Conservation (phyloP, 23 red algal genomes). For the Gracilariopsis chorda region DNA sequence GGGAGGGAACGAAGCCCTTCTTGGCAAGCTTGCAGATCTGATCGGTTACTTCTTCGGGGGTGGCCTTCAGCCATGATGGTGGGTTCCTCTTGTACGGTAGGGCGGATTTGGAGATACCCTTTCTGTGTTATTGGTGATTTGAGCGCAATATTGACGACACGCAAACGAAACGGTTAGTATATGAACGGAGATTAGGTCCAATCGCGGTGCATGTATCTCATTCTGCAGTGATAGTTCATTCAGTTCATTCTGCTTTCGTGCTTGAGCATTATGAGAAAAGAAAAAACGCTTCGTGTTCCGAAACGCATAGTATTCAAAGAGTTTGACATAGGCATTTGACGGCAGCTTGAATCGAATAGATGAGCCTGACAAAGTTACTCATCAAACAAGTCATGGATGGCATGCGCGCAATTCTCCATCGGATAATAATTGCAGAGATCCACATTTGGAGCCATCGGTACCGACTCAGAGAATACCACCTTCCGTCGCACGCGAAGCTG, state of each 20-base stretch:
- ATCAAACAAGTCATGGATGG: background rate
- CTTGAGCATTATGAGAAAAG: too few relatives aligned
- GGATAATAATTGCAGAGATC: background rate
- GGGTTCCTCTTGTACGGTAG: constrained; percentile 88
- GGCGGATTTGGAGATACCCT: constrained; percentile 81
- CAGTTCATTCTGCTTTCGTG: too few relatives aligned
- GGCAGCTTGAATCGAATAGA: too few relatives aligned
- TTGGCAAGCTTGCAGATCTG: constrained; percentile 90
- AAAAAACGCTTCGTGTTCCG: too few relatives aligned
- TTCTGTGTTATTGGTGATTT: constrained; percentile 43
- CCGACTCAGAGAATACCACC: background rate
- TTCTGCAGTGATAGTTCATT: too few relatives aligned
- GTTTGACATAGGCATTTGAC: too few relatives aligned
- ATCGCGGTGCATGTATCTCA: background rate
- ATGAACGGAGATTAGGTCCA: background rate
- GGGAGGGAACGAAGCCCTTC: constrained; percentile 87
- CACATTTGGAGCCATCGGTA: background rate
- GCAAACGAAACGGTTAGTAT: background rate
- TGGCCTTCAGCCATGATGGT: constrained; percentile 88
- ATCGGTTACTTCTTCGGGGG: constrained; percentile 80
- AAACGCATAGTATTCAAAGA: too few relatives aligned
- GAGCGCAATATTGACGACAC: background rate
- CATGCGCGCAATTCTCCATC: background rate
- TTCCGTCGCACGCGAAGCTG: background rate
- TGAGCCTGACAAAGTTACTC: too few relatives aligned